A percentile compares a stretch with the other conserved stretches of the same genome.
Evolutionary conservation across 345 rosid genomes (phyloP).

Genomic region (Luvunga scandens): DNA sequence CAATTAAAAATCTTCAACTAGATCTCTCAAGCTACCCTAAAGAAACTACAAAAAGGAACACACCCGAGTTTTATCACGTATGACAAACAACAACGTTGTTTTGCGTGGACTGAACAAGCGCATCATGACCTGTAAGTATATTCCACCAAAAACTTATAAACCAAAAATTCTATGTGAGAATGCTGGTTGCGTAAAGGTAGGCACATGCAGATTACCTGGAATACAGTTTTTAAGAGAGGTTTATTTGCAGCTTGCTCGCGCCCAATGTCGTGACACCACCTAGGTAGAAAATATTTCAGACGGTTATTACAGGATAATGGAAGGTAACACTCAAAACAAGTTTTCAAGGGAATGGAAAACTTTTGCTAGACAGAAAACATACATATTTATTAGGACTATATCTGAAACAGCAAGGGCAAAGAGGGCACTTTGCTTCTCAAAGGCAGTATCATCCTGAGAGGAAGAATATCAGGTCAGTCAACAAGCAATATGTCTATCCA

Average conservation of each 20-base stretch:
- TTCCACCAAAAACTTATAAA: constrained; percentile 20
- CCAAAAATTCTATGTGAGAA: constrained; percentile 11
- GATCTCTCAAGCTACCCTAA: constrained; percentile 1
- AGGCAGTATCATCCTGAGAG: constrained; percentile 93
- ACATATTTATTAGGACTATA: constrained; percentile 98
- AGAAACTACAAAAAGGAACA: constrained; percentile 19
- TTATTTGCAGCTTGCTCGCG: constrained; percentile 99
- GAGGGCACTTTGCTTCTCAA: constrained; percentile 99
- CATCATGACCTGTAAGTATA: constrained; percentile 87
- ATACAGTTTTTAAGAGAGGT: constrained; percentile 96
- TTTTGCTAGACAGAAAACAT: constrained; percentile 29
- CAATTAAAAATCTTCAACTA: background rate
- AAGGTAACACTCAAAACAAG: constrained; percentile 4
- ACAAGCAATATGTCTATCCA: constrained; percentile 6
- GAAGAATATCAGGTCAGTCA: constrained; percentile 14
- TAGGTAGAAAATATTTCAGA: constrained; percentile 28
- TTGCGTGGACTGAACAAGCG: constrained; percentile 98
- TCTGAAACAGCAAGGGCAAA: constrained; percentile 99
- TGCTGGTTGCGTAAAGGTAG: constrained; percentile 16
- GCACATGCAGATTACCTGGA: constrained; percentile 59
- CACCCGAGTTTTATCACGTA: constrained; percentile 97
- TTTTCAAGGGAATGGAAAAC: background rate
- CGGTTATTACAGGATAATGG: constrained; percentile 10
- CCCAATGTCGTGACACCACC: constrained; percentile 99
- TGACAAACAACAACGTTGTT: constrained; percentile 97